These are phyloP conservation scores for Venturia aucupariae DNA, from an alignment of 2,329 filamentous ascomycete genomes.

Conservation along the genomic window DNA sequence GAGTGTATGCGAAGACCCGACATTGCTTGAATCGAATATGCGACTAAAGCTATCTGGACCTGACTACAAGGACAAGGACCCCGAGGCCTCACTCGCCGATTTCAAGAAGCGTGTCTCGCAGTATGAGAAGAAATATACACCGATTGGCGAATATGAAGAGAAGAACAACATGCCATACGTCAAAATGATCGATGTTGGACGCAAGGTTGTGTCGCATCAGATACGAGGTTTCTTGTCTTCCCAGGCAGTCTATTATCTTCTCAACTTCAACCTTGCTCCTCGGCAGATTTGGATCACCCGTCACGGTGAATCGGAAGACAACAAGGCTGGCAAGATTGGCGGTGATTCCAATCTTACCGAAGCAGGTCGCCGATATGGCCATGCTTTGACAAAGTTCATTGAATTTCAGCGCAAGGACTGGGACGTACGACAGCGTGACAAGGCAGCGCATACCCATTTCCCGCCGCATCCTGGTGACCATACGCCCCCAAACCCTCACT, in stretches of 20 bases:
- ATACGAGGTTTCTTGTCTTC: slow-evolving; percentile 86
- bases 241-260: slow-evolving; percentile 86
- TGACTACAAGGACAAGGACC: slow-evolving; percentile 92
- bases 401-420: slow-evolving; percentile 70
- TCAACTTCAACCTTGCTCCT: slow-evolving; percentile 93
- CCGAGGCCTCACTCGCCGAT: slow-evolving; percentile 70
- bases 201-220: slow-evolving; percentile 85
- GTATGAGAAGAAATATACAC: slow-evolving; percentile 90
- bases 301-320: slow-evolving; percentile 86
- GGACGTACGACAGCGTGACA: slow-evolving; percentile 73
- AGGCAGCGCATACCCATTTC: slow-evolving; percentile 66
- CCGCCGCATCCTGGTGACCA: slow-evolving; percentile 86
- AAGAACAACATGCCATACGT: slow-evolving; percentile 87
- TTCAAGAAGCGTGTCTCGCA: slow-evolving; percentile 88
- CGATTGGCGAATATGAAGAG: slow-evolving; percentile 86
- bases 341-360: slow-evolving; percentile 79
- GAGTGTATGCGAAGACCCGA: slow-evolving; percentile 79
- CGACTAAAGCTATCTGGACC: slow-evolving; percentile 90
- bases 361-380: slow-evolving; percentile 70
- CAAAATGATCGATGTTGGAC: slow-evolving; percentile 93
- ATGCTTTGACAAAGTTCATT: slow-evolving; percentile 74
- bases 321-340: slow-evolving; percentile 78
- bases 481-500: slow-evolving; percentile 89
- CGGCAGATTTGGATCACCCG: slow-evolving; percentile 97
- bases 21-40: slow-evolving; percentile 90